phyloP scores from a whole-genome alignment of 1,284 basidiomycete species.

The Heliocybe sulcata region DNA sequence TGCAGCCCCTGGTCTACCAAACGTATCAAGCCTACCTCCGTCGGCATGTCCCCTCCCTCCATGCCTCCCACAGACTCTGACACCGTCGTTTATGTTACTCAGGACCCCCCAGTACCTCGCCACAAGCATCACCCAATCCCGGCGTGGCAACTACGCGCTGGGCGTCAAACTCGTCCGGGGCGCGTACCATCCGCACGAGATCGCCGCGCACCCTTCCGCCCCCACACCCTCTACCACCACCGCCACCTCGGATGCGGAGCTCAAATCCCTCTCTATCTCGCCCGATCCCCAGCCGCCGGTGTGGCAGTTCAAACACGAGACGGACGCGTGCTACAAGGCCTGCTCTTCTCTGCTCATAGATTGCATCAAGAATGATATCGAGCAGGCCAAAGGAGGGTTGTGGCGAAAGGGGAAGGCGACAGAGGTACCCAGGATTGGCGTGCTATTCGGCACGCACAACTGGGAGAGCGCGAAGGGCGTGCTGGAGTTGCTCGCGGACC shows the following conservation, averaged over 20 bases:
- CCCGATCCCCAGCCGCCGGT: conserved; percentile 57
- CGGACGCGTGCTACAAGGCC: conserved; percentile 75
- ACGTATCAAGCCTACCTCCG: conserved; percentile 86
- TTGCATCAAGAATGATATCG: conserved; percentile 44
- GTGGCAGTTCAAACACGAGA: conserved; percentile 63
- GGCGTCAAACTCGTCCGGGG: conserved; percentile 95
- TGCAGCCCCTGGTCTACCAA: conserved; percentile 67
- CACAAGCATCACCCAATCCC: conserved; percentile 64
- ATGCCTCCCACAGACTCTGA: conserved; percentile 7
- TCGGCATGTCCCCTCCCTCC: conserved; percentile 30
- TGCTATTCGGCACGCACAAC: conserved; percentile 88
- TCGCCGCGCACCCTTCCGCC: conserved; percentile 33
- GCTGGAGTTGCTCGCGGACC: conserved; percentile 48
- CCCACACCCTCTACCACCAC: conserved; percentile 14
- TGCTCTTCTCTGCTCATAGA: conserved; percentile 59
- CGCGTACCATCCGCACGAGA: conserved; percentile 84
- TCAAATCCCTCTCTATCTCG: conserved; percentile 35
- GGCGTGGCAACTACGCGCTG: conserved; percentile 65
- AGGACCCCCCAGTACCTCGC: conserved; percentile 67
- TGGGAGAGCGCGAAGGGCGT: conserved; percentile 58
- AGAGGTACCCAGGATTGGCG: conserved; percentile 42
- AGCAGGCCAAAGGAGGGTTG: background rate
- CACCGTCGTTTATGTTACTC: conserved; percentile 4
- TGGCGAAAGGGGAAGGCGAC: conserved; percentile 6
- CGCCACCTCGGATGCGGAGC: conserved; percentile 16